These are phyloP conservation scores for Solanum peruvianum DNA, from an alignment of 257 asterid genomes.

Conservation along the genomic window DNA sequence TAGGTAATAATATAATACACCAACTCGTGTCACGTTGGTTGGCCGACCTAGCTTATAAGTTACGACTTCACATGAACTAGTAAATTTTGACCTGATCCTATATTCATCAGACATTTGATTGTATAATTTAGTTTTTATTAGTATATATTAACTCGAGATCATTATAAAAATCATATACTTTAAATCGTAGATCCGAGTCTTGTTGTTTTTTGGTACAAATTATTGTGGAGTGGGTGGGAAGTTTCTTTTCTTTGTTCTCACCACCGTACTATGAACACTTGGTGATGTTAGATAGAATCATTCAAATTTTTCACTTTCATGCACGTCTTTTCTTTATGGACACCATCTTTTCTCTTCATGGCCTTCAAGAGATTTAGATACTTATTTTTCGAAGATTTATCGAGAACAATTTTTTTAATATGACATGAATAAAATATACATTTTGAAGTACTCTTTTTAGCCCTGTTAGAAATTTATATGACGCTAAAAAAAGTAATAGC, in stretches of 20 bases:
- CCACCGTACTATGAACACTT: background rate
- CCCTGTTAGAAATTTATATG: background rate
- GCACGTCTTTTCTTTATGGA: background rate
- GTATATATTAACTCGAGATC: background rate
- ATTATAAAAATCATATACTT: background rate
- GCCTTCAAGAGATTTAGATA: background rate
- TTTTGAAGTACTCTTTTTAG: background rate
- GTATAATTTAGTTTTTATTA: background rate
- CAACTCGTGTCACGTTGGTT: background rate
- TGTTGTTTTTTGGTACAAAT: background rate
- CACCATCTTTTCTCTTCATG: background rate
- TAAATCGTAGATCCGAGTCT: fast-evolving
- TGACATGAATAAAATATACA: background rate
- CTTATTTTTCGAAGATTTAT: too few species aligned
- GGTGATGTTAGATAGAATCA: background rate
- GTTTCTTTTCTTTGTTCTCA: background rate
- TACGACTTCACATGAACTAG: background rate
- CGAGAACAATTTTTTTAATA: too few species aligned
- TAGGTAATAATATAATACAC: background rate
- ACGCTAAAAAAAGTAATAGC: background rate
- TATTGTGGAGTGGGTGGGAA: background rate
- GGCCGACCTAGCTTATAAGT: background rate
- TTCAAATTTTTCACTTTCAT: background rate
- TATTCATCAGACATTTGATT: background rate
- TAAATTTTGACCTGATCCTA: background rate